Evolutionary conservation across 345 rosid genomes (phyloP), one percentile per base, ranked within the genome.

Genomic region (Acer negundo): DNA sequence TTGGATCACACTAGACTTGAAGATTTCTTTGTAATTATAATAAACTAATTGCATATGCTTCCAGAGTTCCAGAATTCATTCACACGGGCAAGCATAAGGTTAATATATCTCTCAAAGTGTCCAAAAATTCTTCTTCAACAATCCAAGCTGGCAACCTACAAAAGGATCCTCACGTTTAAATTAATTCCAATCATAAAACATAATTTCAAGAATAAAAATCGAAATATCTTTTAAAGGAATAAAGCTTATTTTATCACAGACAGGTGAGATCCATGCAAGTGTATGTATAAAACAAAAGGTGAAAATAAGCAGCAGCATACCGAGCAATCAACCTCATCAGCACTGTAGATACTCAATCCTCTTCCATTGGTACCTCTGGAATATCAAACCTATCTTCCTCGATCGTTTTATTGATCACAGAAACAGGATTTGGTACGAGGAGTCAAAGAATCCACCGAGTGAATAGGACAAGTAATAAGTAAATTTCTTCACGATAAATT

Each of bases 291-390:
- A 62, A 23, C 24, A 42, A 47, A 13, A 72, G 0, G 22, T 6
- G 3, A 26, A 31, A 35, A 59, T 35, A 63, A 53, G 53, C 38
- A 35, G n/a, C 12, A 40, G 49, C 79, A 56, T 68, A 67, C 42
- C 28, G 15, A 28, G 46, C 35, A 58, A 56, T 55, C 56, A 10
- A 55, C 40, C 7, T 8, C 9, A 76, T 38, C 31, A 28, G 31
- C 3, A 28, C 26, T 3, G 61, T 46, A 73, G 44, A 6, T 62
- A 44, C 47, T 90, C 83, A 92, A 84, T 92, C 99, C 66, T 94
- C 97, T 83, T 96, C 99, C 99, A 94, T 94, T 8, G 97, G 99
- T 46, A 96, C 95, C 6, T 96, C 95, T n/a, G 99, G 98, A 79
- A 96, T 89, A 79, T 96, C 98, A 78, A 89, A 42, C 46, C 11